phyloP scores from a whole-genome alignment of 371 early-diverging fungal genomes.

The Mucor indicus region DNA sequence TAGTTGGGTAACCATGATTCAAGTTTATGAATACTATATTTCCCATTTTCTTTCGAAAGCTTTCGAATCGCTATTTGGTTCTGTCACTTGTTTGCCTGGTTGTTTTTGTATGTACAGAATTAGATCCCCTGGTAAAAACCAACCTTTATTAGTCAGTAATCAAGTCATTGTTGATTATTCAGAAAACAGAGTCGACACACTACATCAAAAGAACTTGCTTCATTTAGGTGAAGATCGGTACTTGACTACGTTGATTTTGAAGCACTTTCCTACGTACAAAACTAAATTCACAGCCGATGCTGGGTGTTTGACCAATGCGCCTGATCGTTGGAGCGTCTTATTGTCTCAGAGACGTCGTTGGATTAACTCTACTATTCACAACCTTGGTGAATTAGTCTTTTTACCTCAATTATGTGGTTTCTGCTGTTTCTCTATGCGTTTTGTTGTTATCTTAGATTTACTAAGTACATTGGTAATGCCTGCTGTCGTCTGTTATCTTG shows the following conservation, averaged over 20 bases:
- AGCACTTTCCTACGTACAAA: conserved; percentile 94
- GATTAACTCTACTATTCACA: conserved; percentile 97
- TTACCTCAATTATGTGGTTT: conserved; percentile 90
- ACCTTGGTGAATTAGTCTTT: conserved; percentile 84
- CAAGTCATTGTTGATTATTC: conserved; percentile 91
- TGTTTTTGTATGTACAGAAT: conserved; percentile 95
- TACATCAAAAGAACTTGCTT: conserved; percentile 91
- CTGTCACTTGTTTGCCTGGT: conserved; percentile 95
- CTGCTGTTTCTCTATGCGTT: conserved; percentile 95
- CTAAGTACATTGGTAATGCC: conserved; percentile 88
- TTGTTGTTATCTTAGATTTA: conserved; percentile 89
- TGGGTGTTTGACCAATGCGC: conserved; percentile 93
- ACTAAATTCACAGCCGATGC: conserved; percentile 94
- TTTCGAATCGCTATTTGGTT: conserved; percentile 98
- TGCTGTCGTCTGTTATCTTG: conserved; percentile 82
- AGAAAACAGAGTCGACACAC: conserved; percentile 89
- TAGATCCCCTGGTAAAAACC: conserved; percentile 68
- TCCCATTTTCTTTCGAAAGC: conserved; percentile 96
- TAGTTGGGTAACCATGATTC: conserved; percentile 96
- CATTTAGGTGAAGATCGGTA: conserved; percentile 83
- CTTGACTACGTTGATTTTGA: conserved; percentile 95
- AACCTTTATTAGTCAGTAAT: conserved; percentile 85
- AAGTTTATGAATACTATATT: conserved; percentile 98
- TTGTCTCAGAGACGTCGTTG: conserved; percentile 94
- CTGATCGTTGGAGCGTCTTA: conserved; percentile 89